Conservation (phyloP, 345 rosid genomes). For the Nasturtium officinale region DNA sequence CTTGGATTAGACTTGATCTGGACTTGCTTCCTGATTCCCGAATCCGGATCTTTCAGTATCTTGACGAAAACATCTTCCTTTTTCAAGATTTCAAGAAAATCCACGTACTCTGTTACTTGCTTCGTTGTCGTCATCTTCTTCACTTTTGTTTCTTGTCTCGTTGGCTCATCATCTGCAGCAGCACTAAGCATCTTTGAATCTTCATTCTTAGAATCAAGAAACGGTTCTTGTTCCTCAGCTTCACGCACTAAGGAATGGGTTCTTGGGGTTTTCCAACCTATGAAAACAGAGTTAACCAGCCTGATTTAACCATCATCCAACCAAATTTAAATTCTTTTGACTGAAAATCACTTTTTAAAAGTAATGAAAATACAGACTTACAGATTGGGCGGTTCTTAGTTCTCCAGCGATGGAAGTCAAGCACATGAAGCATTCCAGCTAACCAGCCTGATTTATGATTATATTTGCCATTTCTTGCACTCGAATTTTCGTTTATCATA, state of each 20-base stretch:
- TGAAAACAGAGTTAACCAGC: conserved; percentile 17
- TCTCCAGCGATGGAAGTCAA: conserved; percentile 62
- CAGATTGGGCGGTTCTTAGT: conserved; percentile 38
- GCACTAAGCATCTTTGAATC: conserved; percentile 17
- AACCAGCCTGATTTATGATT: conserved; percentile 58
- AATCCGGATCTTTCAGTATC: conserved; percentile 51
- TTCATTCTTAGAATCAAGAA: conserved; percentile 17
- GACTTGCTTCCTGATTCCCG: conserved; percentile 37
- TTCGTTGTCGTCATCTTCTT: conserved; percentile 36
- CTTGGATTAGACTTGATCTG: conserved; percentile 46
- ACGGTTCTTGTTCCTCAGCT: conserved; percentile 29
- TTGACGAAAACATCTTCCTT: conserved; percentile 60
- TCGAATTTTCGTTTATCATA: conserved; percentile 41
- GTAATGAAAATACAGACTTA: background rate
- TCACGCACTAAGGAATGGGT: conserved; percentile 41
- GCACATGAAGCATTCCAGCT: conserved; percentile 60
- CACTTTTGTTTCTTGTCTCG: background rate
- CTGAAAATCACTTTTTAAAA: too few relatives aligned
- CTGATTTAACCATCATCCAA: conserved; percentile 15
- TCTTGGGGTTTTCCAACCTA: conserved; percentile 43
- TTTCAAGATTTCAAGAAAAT: conserved; percentile 61
- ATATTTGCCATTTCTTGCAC: conserved; percentile 40
- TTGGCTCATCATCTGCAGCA: conserved; percentile 14
- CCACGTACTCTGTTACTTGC: conserved; percentile 58
- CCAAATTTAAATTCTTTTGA: background rate